Evolutionary conservation across 2,329 filamentous ascomycete species (phyloP).

Genomic region (Ramularia collo-cygni): DNA sequence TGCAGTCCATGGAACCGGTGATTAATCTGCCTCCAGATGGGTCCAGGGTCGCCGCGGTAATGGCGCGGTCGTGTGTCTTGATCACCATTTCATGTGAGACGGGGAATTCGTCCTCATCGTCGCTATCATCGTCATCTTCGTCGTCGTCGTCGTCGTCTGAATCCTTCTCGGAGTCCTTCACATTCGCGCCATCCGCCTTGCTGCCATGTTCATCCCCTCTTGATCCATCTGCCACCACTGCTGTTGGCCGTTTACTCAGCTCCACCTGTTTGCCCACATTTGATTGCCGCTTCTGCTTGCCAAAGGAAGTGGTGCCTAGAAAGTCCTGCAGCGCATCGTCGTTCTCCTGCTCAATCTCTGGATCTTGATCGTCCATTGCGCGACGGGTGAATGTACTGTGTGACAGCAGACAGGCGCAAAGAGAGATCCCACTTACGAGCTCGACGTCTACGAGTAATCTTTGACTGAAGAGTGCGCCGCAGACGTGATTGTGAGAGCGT

Average conservation of each 20-base stretch:
- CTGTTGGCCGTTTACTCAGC: slow-evolving; percentile 58
- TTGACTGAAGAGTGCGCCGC: too few relatives aligned
- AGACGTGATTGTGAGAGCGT: too few relatives aligned
- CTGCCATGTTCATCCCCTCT: not conserved
- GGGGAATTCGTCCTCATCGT: slow-evolving; percentile 82
- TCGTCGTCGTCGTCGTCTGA: slow-evolving; percentile 43
- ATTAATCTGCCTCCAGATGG: slow-evolving; percentile 76
- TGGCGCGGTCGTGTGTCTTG: slow-evolving; percentile 82
- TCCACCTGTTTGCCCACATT: slow-evolving; percentile 77
- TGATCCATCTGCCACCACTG: slow-evolving; percentile 17
- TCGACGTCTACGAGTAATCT: not conserved
- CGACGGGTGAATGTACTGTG: slow-evolving; percentile 1
- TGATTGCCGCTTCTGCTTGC: slow-evolving; percentile 67
- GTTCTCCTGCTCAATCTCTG: slow-evolving; percentile 27
- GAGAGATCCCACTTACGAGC: slow-evolving; percentile 18
- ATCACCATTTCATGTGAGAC: slow-evolving; percentile 88
- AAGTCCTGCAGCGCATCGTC: slow-evolving; percentile 70
- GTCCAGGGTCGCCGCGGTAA: slow-evolving; percentile 80
- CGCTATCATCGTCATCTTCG: slow-evolving; percentile 53
- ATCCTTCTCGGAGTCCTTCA: slow-evolving; percentile 42
- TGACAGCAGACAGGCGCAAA: slow-evolving; percentile 1
- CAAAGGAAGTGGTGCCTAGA: slow-evolving; percentile 74
- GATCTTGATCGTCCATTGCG: slow-evolving; percentile 20
- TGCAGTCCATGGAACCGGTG: slow-evolving; percentile 87
- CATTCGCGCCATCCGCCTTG: not conserved